Conservation (phyloP, 2,329 filamentous ascomycete species). For the Aureobasidium vineae region DNA sequence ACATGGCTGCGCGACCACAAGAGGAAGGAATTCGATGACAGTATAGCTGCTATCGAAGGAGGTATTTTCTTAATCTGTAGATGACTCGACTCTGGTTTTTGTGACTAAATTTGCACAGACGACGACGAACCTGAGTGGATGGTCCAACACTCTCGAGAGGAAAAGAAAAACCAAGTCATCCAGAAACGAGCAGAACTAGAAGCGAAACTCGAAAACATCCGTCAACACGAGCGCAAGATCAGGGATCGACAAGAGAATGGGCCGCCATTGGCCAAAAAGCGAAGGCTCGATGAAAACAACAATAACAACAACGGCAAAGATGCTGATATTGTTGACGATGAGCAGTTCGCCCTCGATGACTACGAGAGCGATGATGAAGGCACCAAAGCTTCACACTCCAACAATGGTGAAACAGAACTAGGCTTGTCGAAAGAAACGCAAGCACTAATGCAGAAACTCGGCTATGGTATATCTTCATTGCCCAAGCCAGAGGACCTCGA, state of each 20-base stretch:
- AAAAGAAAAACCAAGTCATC: slow-evolving; percentile 65
- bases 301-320: slow-evolving; percentile 28
- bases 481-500: slow-evolving; percentile 49
- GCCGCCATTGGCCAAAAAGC: slow-evolving; percentile 51
- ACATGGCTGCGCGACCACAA: slow-evolving; percentile 91
- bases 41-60: slow-evolving; percentile 49
- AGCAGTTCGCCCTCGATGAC: slow-evolving; percentile 74
- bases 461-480: slow-evolving; percentile 32
- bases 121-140: slow-evolving; percentile 83
- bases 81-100: too few relatives aligned
- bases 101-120: slow-evolving; percentile 35
- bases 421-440: slow-evolving; percentile 72
- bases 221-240: slow-evolving; percentile 60
- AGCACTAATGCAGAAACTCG: slow-evolving; percentile 64
- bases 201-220: slow-evolving; percentile 63
- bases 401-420: slow-evolving; percentile 31
- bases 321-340: slow-evolving; percentile 46
- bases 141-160: slow-evolving; percentile 68
- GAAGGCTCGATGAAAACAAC: slow-evolving; percentile 35
- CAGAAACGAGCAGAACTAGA: slow-evolving; percentile 71
- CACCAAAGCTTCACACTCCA: slow-evolving; percentile 31
- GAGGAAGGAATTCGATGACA: slow-evolving; percentile 56
- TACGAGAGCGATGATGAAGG: slow-evolving; percentile 63
- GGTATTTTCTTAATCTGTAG: slow-evolving; percentile 32
- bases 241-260: slow-evolving; percentile 53